Evolutionary conservation across 2,329 filamentous ascomycete genomes (phyloP).

Genomic region (Blastomyces emzantsi): DNA sequence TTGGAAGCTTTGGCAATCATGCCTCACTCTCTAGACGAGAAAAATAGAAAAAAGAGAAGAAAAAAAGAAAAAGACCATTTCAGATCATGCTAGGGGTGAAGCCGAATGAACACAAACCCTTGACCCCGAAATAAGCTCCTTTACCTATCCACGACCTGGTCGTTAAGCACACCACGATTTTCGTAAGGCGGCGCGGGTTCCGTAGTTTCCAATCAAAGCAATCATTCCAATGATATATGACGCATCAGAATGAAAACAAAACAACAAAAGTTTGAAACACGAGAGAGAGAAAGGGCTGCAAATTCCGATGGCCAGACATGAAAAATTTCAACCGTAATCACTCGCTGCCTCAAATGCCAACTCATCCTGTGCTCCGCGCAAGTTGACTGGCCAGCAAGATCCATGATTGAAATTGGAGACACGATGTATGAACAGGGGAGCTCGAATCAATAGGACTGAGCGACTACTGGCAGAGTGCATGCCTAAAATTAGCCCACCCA

Average conservation of each 20-base stretch:
- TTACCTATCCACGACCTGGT: background rate
- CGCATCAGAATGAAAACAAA: background rate
- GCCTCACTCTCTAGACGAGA: background rate
- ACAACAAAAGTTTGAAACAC: background rate
- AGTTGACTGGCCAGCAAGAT: background rate
- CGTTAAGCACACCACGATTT: background rate
- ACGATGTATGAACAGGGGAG: background rate
- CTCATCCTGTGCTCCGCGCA: background rate
- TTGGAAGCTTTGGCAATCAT: background rate
- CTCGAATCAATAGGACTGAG: background rate
- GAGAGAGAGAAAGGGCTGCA: background rate
- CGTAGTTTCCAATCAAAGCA: background rate
- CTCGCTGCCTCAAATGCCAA: conserved; percentile 1
- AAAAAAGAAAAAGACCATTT: background rate
- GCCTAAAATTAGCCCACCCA: conserved; percentile 3
- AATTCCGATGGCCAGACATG: background rate
- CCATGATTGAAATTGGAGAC: background rate
- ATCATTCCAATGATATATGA: background rate
- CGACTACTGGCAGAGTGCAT: background rate
- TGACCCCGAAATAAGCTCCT: background rate
- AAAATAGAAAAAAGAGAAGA: background rate
- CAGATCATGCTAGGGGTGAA: background rate
- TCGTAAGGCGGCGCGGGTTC: background rate
- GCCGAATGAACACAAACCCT: background rate
- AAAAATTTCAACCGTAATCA: background rate